Evolutionary conservation across 768 basidiomycete species (phyloP), one percentile per base, ranked within the genome.

Genomic region (Sistotremastrum niveocremeum): DNA sequence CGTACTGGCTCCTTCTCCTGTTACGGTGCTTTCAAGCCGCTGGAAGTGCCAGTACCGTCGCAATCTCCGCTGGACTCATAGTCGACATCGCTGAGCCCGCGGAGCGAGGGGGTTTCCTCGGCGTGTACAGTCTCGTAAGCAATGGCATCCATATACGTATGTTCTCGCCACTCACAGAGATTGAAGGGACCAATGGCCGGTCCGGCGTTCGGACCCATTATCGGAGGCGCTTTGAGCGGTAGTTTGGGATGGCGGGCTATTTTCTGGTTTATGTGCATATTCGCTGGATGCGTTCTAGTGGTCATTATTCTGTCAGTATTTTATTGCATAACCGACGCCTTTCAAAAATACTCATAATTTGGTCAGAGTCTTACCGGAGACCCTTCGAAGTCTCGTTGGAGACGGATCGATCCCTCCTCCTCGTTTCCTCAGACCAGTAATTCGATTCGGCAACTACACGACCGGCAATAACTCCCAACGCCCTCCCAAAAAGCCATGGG

Each of bases 1-100:
- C 70, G 3, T 90, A 84, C 57, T 89, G 84, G 84, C 62, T 86
- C 4, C 65, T 90, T 8, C 70, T 90, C 65, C 53, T 90, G 10
- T 69, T 91, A n/a, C 74, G 88, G 28, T 84, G 81, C 49, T 35
- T 89, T 3, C 87, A 90, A 65, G 79, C 83, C 2, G 71, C 78
- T 3, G 86, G 87, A 1, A 84, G 80, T 3, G 82, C 85, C 0
- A 84, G 84, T 47, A 84, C 82, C 0, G 69, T 86, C 49, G 84
- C 84, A 0, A 65, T 88, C 20, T 83, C 20, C 20, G 77, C 81
- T 34, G 88, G 88, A 4, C 76, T 84, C 5, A 73, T 93, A 46
- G 76, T 76, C 2, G 88, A 93, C 56, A 81, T 93, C 30, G 73
- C 84, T 4, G 72, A 71, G 2, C 77, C 74, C 0, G 70, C 73